phyloP scores from a whole-genome alignment of 805 yeast genomes.

The Candida morakotiae region DNA sequence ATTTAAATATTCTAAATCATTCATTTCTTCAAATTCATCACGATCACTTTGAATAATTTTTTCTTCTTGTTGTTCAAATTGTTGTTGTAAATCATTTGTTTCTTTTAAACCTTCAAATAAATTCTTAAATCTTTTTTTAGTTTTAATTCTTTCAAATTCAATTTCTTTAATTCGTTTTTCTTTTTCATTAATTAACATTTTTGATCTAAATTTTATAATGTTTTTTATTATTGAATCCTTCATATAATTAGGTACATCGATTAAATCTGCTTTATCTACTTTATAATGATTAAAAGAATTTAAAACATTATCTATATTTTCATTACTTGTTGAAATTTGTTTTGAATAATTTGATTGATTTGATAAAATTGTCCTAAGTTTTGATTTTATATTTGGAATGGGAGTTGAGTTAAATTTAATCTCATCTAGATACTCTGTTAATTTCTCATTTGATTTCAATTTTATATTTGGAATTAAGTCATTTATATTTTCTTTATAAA shows the following conservation, averaged over 20 bases:
- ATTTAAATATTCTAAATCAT: conserved; percentile 26
- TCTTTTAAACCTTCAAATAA: conserved; percentile 38
- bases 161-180: conserved; percentile 47
- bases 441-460: conserved; percentile 6
- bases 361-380: conserved; percentile 10
- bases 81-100: conserved; percentile 14
- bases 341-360: conserved; percentile 20
- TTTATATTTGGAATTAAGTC: neutral
- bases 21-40: conserved; percentile 23
- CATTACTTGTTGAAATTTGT: conserved; percentile 25
- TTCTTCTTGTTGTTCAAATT: conserved; percentile 2
- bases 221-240: conserved; percentile 49
- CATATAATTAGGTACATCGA: conserved; percentile 53
- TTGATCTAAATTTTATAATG: conserved; percentile 53
- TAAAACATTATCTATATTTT: conserved; percentile 32
- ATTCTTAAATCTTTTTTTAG: conserved; percentile 44
- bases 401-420: conserved; percentile 2
- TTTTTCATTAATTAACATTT: conserved; percentile 49
- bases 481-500: conserved; percentile 1
- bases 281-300: conserved; percentile 39
- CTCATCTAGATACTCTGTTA: conserved; percentile 5
- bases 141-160: conserved; percentile 44
- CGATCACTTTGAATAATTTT: conserved; percentile 4
- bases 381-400: conserved; percentile 5
- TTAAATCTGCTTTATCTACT: conserved; percentile 53